Evolutionary conservation across 768 basidiomycete species (phyloP).

Genomic region (Leccinellum albellum): DNA sequence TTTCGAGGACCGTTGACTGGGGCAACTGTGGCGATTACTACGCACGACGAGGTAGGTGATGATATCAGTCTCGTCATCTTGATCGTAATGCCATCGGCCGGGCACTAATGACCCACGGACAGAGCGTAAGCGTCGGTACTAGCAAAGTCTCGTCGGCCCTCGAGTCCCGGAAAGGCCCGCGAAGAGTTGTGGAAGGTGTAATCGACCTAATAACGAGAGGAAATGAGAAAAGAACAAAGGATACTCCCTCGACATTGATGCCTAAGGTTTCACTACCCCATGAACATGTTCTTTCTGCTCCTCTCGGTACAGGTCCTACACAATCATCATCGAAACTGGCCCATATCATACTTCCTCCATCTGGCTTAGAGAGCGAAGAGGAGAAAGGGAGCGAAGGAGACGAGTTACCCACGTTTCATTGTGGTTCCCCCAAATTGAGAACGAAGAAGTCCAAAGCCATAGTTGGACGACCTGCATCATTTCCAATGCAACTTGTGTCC

Average conservation of each 20-base stretch:
- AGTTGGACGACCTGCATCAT: slow-evolving; percentile 12
- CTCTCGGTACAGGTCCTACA: neutral
- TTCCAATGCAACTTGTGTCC: slow-evolving; percentile 24
- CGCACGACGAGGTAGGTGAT: neutral
- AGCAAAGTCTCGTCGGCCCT: neutral
- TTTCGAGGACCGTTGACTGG: neutral
- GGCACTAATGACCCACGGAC: neutral
- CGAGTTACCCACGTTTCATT: slow-evolving; percentile 20
- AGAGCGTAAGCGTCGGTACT: slow-evolving; percentile 7
- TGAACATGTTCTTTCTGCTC: neutral
- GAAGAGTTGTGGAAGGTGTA: neutral
- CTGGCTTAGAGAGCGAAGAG: slow-evolving; percentile 8
- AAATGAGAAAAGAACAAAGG: neutral
- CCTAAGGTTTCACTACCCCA: neutral
- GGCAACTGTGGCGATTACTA: neutral
- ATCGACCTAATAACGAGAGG: slow-evolving; percentile 8
- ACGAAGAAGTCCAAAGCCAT: neutral
- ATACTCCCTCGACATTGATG: neutral
- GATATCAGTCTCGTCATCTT: neutral
- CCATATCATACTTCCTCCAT: slow-evolving; percentile 7
- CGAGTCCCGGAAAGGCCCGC: neutral
- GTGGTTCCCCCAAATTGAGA: slow-evolving; percentile 4
- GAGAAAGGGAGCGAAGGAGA: slow-evolving; percentile 9
- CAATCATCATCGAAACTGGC: slow-evolving; percentile 14
- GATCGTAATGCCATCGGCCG: neutral